Evolutionary conservation across 768 basidiomycete genomes (phyloP).

Genomic region (Leccinellum albellum): DNA sequence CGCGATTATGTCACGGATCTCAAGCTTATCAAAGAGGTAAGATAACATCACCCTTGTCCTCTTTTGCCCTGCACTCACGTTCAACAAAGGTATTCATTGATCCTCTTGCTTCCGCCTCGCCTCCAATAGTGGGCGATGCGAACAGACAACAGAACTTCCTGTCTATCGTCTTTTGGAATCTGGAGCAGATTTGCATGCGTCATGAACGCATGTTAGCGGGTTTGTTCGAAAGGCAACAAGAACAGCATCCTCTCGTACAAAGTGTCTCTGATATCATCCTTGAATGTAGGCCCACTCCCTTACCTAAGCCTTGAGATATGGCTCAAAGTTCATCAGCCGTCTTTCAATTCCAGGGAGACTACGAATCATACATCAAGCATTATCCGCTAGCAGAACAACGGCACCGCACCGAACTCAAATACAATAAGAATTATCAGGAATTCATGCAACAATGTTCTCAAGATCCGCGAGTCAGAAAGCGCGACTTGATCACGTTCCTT

Average conservation of each 20-base stretch:
- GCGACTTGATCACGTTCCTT: constrained; percentile 77
- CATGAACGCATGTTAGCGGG: constrained; percentile 67
- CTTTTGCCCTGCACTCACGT: constrained; percentile 2
- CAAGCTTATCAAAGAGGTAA: constrained; percentile 62
- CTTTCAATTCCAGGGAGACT: constrained; percentile 54
- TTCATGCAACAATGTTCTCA: constrained; percentile 62
- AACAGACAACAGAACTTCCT: constrained; percentile 63
- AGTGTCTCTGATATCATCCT: constrained; percentile 85
- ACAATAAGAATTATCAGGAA: constrained; percentile 60
- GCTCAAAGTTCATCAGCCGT: constrained; percentile 27
- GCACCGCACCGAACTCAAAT: constrained; percentile 72
- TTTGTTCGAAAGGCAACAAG: constrained; percentile 76
- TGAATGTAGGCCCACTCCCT: constrained; percentile 48
- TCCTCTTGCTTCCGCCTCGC: constrained; percentile 54
- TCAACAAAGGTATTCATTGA: constrained; percentile 64
- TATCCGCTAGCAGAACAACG: constrained; percentile 83
- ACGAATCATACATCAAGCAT: constrained; percentile 83
- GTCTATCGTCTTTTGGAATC: constrained; percentile 79
- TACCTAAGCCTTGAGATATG: constrained; percentile 3
- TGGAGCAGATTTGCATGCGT: constrained; percentile 60
- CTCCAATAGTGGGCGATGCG: constrained; percentile 57
- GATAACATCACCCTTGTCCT: neutral
- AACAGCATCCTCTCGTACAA: constrained; percentile 80
- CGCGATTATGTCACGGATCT: constrained; percentile 84
- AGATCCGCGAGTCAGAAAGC: constrained; percentile 66